Base-by-base conservation (phyloP, 495 filamentous ascomycete species). In the Aspergillus conjunctus region DNA sequence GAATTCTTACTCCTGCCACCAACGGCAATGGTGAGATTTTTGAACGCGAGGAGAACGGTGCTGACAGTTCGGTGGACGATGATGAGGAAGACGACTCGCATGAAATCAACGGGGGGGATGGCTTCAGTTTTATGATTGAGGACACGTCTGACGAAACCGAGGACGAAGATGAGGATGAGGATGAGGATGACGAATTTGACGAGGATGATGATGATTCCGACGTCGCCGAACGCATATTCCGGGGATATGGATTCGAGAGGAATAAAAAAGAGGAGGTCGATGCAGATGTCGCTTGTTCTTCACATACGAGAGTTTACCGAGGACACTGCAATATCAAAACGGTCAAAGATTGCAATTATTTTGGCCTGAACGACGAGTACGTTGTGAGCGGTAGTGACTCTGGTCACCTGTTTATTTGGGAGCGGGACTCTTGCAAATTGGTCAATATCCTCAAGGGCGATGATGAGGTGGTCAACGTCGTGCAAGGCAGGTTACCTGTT, bases 311-410 rank as follows among this genome's bases (percentile, higher is more conserved):
- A 31, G 61, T 75, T 37, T 91, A 89, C 66, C 74, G 76, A 8
- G 88, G 88, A 20, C 88, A 90, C 68, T 89, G 87, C 74, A 91
- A 91, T 57, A 78, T 88, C 52, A 83, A 85, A 62, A 91, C 88
- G 0, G 86, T 91, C 54, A 91, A 91, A 63, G 88, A 91, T 69
- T 82, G 88, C 54, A 90, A 90, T 55, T 91, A 83, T 71, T 89
- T 85, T 55, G 88, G 88, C 0, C 70, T 88, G 51, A 72, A 89
- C 49, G 88, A 91, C 64, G 87, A 91, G 63, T 91, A 90, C 61
- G 87, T 91, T 4, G 87, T 91, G 12, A 87, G 83, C 53, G 88
- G 88, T 14, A 85, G 82, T 62, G 88, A 91, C 58, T 84, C 80
- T 32, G 88, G 88, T 0, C 81, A 91, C 64, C 54, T 91, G 7